Percentiles rank a stretch among this genome's conserved stretches.
Conservation (phyloP, 129 eudicot genomes). For the Ambrosia artemisiifolia region DNA sequence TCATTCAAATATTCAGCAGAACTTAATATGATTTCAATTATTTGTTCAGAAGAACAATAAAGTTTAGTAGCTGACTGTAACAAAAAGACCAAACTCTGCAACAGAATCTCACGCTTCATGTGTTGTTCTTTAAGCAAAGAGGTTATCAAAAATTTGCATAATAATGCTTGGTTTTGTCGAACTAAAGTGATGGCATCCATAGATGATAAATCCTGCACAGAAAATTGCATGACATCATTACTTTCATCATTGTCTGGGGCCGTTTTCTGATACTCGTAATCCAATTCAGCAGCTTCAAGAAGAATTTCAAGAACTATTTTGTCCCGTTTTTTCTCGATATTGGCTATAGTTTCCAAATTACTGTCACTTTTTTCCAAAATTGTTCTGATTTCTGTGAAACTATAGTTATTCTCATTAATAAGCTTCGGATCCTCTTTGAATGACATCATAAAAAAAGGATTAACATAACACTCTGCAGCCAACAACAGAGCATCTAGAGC, state of each 20-base stretch:
- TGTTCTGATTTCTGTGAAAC: conserved; percentile 46
- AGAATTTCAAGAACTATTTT: conserved; percentile 73
- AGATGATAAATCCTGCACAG: conserved; percentile 41
- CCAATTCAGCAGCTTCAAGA: conserved; percentile 90
- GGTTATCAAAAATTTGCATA: conserved; percentile 63
- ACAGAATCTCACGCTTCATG: conserved; percentile 78
- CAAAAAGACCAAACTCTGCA: conserved; percentile 78
- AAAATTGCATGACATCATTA: conserved; percentile 54
- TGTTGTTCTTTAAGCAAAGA: conserved; percentile 60
- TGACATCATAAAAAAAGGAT: conserved; percentile 73
- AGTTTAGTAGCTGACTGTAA: conserved; percentile 81
- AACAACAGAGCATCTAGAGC: conserved; percentile 85
- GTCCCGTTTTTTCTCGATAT: conserved; percentile 77
- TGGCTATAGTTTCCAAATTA: conserved; percentile 58
- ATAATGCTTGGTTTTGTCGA: conserved; percentile 70
- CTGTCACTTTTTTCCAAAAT: conserved; percentile 43
- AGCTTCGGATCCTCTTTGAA: conserved; percentile 35
- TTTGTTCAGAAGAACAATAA: conserved; percentile 63
- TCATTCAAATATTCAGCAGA: conserved; percentile 64
- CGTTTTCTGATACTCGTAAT: conserved; percentile 41
- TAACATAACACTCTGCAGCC: conserved; percentile 89
- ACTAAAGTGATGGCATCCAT: conserved; percentile 87
- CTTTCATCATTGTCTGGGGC: conserved; percentile 36
- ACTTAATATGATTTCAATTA: conserved; percentile 68
- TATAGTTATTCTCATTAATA: conserved; percentile 25